Evolutionary conservation across 2,329 filamentous ascomycete species (phyloP), one percentile per base, ranked within the genome.

Genomic region (Xylariaceae sp.): DNA sequence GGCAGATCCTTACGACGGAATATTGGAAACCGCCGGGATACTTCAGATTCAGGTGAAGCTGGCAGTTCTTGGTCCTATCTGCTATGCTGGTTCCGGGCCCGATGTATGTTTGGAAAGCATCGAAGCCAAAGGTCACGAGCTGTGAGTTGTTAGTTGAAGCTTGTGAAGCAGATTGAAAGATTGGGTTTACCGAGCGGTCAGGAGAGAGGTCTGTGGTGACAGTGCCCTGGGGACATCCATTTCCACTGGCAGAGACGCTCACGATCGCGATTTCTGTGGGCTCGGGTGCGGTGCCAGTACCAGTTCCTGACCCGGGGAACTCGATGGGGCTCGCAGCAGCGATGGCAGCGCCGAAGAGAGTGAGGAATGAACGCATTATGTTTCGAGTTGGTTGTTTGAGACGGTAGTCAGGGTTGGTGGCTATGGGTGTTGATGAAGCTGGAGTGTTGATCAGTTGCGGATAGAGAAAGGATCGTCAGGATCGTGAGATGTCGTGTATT

Each of bases 1-100:
- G 13, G 14, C 31, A 10, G 42, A 40, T 34, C 56, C 58, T 57
- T 46, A 60, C 69, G 17, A 76, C 66, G 42, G 73, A 64, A 64
- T 72, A 76, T 63, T 76, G 73, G 67, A 75, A 76, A 53, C 74
- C 74, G 38, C 72, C 71, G 12, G 74, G 73, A 62, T 76, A 76
- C 62, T 73, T 69, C 53, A 76, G 70, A 62, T 68, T 73, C 51
- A 76, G 59, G 61, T 76, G 73, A 33, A 76, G 71, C 63, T 75
- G 73, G 66, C 74, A 76, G 69, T 76, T 76, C 71, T 76, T 76
- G 61, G 68, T 70, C 59, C 65, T 67, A 54, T 74, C 69, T 14
- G 67, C 53, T 2, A 62, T 56, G 48, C 52, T 51, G 43, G 67
- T 70, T 43, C 69, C 71, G n/a, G 73, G 73, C 2, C 74, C 74